Percentiles rank a stretch among this genome's conserved stretches.
Conservation (phyloP, 352 stramenopile genomes). For the Phytophthora fragariaefolia region DNA sequence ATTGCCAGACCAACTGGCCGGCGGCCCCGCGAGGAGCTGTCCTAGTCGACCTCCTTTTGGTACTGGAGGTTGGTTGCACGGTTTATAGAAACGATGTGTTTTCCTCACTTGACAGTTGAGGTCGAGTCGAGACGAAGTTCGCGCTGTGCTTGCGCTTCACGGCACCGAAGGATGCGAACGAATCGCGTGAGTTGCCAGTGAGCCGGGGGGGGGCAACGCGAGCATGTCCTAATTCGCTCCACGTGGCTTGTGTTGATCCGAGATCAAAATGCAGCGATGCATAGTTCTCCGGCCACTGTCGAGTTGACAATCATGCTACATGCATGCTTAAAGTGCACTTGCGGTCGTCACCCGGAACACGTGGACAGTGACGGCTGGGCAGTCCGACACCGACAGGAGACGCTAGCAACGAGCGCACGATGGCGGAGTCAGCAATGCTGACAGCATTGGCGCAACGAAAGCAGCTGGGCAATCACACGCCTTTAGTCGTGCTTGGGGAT, state of each 20-base stretch:
- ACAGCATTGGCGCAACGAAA: slow-evolving; percentile 17
- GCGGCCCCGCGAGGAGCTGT: background rate
- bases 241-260: background rate
- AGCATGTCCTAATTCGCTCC: background rate
- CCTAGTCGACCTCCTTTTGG: background rate
- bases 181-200: background rate
- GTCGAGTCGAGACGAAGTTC: no score
- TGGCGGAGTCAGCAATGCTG: slow-evolving; percentile 10
- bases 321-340: background rate
- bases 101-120: no score
- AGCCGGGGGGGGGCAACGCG: background rate
- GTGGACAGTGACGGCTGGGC: background rate
- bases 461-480: slow-evolving; percentile 5
- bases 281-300: background rate
- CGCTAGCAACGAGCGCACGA: background rate
- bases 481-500: slow-evolving; percentile 13
- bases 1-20: background rate
- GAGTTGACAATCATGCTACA: background rate
- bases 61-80: no score
- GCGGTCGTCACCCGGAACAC: background rate
- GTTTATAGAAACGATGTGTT: no score
- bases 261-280: slow-evolving; percentile 1
- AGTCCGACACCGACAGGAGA: slow-evolving; percentile 2
- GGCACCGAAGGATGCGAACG: background rate
- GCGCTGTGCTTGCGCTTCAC: no score